These are phyloP conservation scores for Bolboschoenoplectus hybrid DNA, from an alignment of 202 grass and related monocot species.

Conservation along the genomic window DNA sequence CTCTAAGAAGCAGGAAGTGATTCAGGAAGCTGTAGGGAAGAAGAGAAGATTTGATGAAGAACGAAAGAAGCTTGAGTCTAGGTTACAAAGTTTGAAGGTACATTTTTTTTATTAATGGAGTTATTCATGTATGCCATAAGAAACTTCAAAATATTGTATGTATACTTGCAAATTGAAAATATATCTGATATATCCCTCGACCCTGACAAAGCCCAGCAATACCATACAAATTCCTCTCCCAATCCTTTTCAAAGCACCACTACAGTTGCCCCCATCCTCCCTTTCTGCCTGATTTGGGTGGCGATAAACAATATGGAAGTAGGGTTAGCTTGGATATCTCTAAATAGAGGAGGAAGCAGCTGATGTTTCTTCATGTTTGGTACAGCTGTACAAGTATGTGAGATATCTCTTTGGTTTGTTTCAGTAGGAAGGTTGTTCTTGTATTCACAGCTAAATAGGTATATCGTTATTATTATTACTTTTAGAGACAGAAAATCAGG, in stretches of 20 bases:
- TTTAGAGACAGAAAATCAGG: neutral
- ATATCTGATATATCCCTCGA: neutral
- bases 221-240: neutral
- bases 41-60: constrained; percentile 43
- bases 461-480: neutral
- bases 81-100: constrained; percentile 66
- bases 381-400: neutral
- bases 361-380: neutral
- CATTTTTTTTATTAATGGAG: constrained; percentile 8
- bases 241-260: neutral
- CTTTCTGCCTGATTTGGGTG: neutral
- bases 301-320: neutral
- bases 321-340: neutral
- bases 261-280: neutral
- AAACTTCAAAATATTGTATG: neutral
- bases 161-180: constrained; percentile 5
- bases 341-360: neutral
- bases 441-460: neutral
- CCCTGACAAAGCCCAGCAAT: neutral
- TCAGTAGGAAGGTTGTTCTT: neutral
- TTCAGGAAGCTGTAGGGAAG: constrained; percentile 42
- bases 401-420: neutral
- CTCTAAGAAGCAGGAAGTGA: constrained; percentile 46
- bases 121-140: neutral
- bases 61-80: constrained; percentile 34